Conservation (phyloP, 2,329 filamentous ascomycete species). For the Calonectria leucothoes region DNA sequence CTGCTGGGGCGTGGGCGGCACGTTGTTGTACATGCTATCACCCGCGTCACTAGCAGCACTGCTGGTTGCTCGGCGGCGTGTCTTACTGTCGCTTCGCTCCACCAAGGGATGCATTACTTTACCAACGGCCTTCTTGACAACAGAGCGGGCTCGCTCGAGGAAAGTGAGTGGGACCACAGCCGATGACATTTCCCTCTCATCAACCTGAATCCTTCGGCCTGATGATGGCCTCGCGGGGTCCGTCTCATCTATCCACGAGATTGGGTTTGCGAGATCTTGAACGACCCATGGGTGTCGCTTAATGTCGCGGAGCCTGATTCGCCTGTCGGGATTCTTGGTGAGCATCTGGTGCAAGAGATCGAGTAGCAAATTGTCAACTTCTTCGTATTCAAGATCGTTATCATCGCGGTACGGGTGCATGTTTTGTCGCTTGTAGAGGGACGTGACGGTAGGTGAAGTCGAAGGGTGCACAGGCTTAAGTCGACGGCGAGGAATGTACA, state of each 20-base stretch:
- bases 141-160: slow-evolving; percentile 85
- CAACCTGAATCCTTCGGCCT: slow-evolving; percentile 90
- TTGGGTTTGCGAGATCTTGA: slow-evolving; percentile 78
- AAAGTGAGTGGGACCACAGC: slow-evolving; percentile 92
- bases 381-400: slow-evolving; percentile 85
- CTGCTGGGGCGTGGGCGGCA: slow-evolving; percentile 62
- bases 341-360: slow-evolving; percentile 85
- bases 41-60: slow-evolving; percentile 73
- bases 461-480: slow-evolving; percentile 79
- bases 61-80: slow-evolving; percentile 68
- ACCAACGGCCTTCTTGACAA: slow-evolving; percentile 74
- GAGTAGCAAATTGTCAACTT: slow-evolving; percentile 81
- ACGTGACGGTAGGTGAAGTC: slow-evolving; percentile 65
- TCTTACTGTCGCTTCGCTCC: slow-evolving; percentile 66
- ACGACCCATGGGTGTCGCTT: slow-evolving; percentile 95
- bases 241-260: slow-evolving; percentile 92
- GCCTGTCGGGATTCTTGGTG: slow-evolving; percentile 87
- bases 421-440: slow-evolving; percentile 67
- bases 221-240: slow-evolving; percentile 83
- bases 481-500: slow-evolving; percentile 85
- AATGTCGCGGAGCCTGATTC: slow-evolving; percentile 90
- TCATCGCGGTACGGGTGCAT: slow-evolving; percentile 78
- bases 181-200: slow-evolving; percentile 87
- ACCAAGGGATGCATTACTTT: slow-evolving; percentile 72
- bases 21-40: slow-evolving; percentile 59